Base-by-base conservation (phyloP, 495 filamentous ascomycete genomes). In the Lasiosphaeria hispida region DNA sequence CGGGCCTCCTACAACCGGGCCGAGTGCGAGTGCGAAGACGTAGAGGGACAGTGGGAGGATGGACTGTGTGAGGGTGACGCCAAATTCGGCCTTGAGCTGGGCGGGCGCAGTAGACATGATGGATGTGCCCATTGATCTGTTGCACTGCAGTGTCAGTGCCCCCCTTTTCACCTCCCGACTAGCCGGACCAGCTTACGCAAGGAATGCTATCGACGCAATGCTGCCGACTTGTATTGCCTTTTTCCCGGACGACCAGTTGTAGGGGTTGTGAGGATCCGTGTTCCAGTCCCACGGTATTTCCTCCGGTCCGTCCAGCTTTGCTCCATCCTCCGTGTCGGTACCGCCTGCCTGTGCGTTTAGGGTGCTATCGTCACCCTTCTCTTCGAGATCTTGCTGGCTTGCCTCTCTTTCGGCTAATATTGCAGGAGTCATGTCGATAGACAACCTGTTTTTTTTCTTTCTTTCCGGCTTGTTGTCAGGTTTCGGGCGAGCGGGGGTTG, bases 1-100 rank as follows among this genome's bases (percentile, higher is more conserved):
- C 5, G 85, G 85, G 0, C 80, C 85, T 7, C 75, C 80, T 14
- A 86, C 59, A 15, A 87, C 69, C 13, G 85, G 84, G 2, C 85
- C 85, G 10, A 85, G 75, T 3, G 69, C 85, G 0, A 86, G 74
- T 3, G 80, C 84, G 13, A 85, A 72, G 13, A 80, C 77, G 62
- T 82, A 87, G 13, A 85, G 62, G 0, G 82, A 77, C 7, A 86
- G 66, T 0, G 80, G 79, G 0, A 87, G 63, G 23, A 87, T 69
- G 36, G 84, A 72, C 6, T 78, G 73, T 0, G 81, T 85, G 35
- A 70, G 69, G 7, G 74, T 71, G 10, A 81, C 69, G 14, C 73
- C 64, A 55, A 85, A 86, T 7, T 75, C 63, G 15, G 68, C 47
- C 49, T 72, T 72, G 9, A 87, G 64, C 7, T 75, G 53, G 0